Conservation (phyloP, 2,329 filamentous ascomycete genomes). For the Penicillium sp. region DNA sequence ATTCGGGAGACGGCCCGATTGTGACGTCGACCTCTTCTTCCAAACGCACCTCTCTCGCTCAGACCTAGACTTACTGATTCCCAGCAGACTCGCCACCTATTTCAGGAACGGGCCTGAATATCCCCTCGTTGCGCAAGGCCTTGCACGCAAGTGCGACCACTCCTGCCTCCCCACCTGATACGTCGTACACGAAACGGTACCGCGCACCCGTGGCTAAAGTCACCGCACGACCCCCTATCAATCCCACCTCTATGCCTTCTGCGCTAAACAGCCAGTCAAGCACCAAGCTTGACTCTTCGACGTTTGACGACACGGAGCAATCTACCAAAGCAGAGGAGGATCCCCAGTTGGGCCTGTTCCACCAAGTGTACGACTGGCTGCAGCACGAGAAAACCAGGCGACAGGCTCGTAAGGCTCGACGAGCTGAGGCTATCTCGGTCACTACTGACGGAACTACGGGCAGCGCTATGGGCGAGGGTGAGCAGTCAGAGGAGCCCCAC, state of each 20-base stretch:
- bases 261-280: constrained; percentile 27
- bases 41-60: constrained; percentile 8
- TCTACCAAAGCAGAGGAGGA: constrained; percentile 29
- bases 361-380: constrained; percentile 78
- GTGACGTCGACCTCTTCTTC: constrained; percentile 9
- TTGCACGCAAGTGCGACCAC: constrained; percentile 17
- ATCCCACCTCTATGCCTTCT: constrained; percentile 22
- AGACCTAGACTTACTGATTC: constrained; percentile 19
- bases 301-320: constrained; percentile 26
- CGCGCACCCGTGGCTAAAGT: constrained; percentile 28
- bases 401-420: constrained; percentile 50
- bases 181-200: constrained; percentile 26
- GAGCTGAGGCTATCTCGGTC: constrained; percentile 42
- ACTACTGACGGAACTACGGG: constrained; percentile 24
- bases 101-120: constrained; percentile 26
- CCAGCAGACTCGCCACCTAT: constrained; percentile 26
- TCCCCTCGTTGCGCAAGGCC: constrained; percentile 23
- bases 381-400: constrained; percentile 71
- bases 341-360: constrained; percentile 49
- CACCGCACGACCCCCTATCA: constrained; percentile 24
- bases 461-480: constrained; percentile 31
- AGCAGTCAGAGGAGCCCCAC: constrained; percentile 24
- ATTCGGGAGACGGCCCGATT: neutral
- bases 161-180: constrained; percentile 19
- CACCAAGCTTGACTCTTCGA: constrained; percentile 21